phyloP scores from a whole-genome alignment of 306 rosid species.

The Pyrus bretschneideri region DNA sequence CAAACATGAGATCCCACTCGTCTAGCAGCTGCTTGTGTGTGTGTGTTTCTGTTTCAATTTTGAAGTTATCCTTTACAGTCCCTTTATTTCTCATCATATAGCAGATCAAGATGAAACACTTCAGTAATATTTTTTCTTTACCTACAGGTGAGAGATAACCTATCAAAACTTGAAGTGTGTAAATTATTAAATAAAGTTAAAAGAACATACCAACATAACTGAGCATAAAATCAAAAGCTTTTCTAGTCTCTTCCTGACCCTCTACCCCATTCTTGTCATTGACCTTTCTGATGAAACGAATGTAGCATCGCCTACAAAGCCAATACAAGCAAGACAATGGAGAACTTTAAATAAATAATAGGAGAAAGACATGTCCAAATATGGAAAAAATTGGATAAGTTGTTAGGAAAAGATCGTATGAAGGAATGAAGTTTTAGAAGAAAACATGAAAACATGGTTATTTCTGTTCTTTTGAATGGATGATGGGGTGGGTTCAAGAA shows the following conservation, averaged over 20 bases:
- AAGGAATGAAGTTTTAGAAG: neutral
- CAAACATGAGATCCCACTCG: neutral
- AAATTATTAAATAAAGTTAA: neutral
- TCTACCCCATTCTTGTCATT: slow-evolving; percentile 83
- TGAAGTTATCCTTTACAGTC: neutral
- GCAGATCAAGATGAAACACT: neutral
- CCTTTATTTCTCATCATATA: neutral
- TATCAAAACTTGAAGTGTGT: neutral
- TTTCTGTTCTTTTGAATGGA: neutral
- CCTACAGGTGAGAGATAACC: neutral
- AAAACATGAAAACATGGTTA: neutral
- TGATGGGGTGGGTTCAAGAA: too few species aligned
- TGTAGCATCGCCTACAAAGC: slow-evolving; percentile 77
- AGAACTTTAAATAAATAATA: neutral
- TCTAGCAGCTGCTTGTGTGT: neutral
- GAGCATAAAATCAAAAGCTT: slow-evolving; percentile 97
- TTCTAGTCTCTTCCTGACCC: slow-evolving; percentile 98
- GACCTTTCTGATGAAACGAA: slow-evolving; percentile 78
- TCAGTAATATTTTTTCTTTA: neutral
- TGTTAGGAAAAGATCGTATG: neutral
- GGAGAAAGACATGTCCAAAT: neutral
- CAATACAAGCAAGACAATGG: slow-evolving; percentile 20
- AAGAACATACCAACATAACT: slow-evolving; percentile 66
- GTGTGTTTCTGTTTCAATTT: neutral
- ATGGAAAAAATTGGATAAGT: neutral